Conservation (phyloP, 805 yeast genomes). For the Myxozyma kluyveri region DNA sequence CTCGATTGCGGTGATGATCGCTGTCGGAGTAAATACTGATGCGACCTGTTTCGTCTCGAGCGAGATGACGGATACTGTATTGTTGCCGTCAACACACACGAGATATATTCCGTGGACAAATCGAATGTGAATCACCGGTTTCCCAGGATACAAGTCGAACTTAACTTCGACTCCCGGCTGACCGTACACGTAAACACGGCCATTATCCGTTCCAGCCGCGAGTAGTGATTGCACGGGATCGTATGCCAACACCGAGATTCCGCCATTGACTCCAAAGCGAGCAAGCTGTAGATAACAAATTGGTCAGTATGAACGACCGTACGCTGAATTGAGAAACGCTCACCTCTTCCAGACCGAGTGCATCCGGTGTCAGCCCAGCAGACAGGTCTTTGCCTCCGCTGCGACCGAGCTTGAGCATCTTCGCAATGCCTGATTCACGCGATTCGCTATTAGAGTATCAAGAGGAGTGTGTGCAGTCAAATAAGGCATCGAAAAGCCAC, state of each 20-base stretch:
- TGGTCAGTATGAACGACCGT: not conserved
- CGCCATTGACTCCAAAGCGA: conserved; percentile 62
- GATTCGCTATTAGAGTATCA: no score
- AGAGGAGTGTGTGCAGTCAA: no score
- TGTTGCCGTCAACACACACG: conserved; percentile 63
- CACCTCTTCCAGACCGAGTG: conserved; percentile 37
- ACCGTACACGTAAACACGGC: conserved; percentile 77
- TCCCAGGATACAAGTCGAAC: conserved; percentile 52
- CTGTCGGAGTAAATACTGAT: conserved; percentile 59
- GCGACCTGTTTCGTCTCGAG: conserved; percentile 60
- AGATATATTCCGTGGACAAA: conserved; percentile 81
- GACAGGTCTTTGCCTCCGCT: conserved; percentile 36
- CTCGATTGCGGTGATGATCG: conserved; percentile 64
- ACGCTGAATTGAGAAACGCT: conserved; percentile 6
- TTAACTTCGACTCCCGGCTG: conserved; percentile 74
- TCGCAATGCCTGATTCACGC: no score
- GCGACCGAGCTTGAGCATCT: conserved; percentile 9
- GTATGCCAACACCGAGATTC: conserved; percentile 63
- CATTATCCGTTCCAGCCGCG: conserved; percentile 72
- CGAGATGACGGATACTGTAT: conserved; percentile 66
- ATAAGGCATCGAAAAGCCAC: no score
- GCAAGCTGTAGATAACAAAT: conserved; percentile 31
- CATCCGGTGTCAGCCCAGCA: conserved; percentile 34
- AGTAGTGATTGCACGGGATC: conserved; percentile 87
- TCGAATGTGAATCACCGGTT: conserved; percentile 51